phyloP scores from a whole-genome alignment of 1,284 basidiomycete genomes.

The Sporisorium sorghi region DNA sequence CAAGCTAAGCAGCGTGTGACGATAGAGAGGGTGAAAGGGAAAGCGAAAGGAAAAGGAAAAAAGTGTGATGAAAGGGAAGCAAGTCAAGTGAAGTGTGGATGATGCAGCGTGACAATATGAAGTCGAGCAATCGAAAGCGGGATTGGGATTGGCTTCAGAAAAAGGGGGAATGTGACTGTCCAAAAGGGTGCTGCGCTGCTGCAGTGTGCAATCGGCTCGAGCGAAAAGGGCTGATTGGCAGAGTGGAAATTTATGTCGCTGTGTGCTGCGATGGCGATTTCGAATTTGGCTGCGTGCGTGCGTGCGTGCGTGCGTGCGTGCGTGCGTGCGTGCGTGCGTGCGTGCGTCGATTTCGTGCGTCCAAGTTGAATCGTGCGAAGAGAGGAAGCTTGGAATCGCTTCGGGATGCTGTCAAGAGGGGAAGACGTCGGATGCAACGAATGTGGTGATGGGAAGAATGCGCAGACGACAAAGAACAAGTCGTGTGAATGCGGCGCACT shows the following conservation, averaged over 20 bases:
- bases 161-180: conserved; percentile 20
- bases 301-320: conserved; percentile 6
- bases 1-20: conserved; percentile 11
- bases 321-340: conserved; percentile 1
- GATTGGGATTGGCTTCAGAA: conserved; percentile 10
- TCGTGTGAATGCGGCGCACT: conserved; percentile 3
- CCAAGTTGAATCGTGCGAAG: too few species aligned
- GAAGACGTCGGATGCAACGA: conserved; percentile 2
- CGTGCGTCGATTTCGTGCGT: conserved; percentile 10
- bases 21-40: conserved; percentile 14
- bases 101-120: conserved; percentile 33
- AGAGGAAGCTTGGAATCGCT: not conserved
- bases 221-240: conserved; percentile 14
- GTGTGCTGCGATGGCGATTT: conserved; percentile 30
- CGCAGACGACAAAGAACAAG: conserved; percentile 1
- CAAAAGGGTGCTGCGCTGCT: conserved; percentile 8
- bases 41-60: not conserved
- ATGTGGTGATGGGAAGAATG: not conserved
- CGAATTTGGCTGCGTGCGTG: conserved; percentile 22
- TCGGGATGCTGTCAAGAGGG: not conserved
- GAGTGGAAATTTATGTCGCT: conserved; percentile 12
- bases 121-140: conserved; percentile 14
- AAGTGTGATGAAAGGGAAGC: not conserved
- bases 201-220: conserved; percentile 8
- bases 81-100: not conserved